Evolutionary conservation across 73 alveolate genomes (phyloP).

Genomic region (Paraurostyla sp.): DNA sequence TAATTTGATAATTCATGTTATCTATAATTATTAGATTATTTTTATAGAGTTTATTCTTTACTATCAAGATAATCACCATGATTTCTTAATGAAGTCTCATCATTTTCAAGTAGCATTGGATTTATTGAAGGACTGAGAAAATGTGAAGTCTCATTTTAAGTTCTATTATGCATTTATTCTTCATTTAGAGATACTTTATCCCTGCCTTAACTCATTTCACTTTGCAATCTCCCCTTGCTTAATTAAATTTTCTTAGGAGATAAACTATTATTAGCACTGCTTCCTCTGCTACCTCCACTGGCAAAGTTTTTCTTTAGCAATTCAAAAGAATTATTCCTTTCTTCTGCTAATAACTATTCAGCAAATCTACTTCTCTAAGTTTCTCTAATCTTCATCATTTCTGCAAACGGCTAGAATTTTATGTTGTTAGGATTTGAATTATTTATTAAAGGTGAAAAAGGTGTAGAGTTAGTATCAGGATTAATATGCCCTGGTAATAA

Average conservation of each 20-base stretch:
- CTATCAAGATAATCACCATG: neutral
- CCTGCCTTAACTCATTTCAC: neutral
- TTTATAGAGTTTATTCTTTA: neutral
- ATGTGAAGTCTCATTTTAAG: conserved; percentile 36
- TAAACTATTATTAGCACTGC: neutral
- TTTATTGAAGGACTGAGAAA: conserved; percentile 11
- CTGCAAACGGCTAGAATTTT: neutral
- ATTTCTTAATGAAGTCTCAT: conserved; percentile 3
- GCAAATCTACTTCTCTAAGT: neutral
- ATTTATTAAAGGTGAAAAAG: neutral
- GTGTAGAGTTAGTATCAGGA: neutral
- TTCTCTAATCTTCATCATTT: neutral
- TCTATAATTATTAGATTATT: neutral
- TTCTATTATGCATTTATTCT: neutral
- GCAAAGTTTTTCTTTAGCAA: conserved; percentile 10
- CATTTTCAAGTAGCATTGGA: conserved; percentile 33
- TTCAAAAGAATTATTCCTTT: conserved; percentile 11
- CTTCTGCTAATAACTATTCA: neutral
- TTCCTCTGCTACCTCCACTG: conserved; percentile 7
- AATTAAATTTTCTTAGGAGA: neutral
- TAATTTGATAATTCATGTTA: neutral
- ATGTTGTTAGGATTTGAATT: neutral
- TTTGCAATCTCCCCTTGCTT: neutral
- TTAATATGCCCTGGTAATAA: too few relatives aligned
- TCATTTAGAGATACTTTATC: neutral